Base-by-base conservation (phyloP, 1,139 yeast genomes). In the Torulaspora pretoriensis region DNA sequence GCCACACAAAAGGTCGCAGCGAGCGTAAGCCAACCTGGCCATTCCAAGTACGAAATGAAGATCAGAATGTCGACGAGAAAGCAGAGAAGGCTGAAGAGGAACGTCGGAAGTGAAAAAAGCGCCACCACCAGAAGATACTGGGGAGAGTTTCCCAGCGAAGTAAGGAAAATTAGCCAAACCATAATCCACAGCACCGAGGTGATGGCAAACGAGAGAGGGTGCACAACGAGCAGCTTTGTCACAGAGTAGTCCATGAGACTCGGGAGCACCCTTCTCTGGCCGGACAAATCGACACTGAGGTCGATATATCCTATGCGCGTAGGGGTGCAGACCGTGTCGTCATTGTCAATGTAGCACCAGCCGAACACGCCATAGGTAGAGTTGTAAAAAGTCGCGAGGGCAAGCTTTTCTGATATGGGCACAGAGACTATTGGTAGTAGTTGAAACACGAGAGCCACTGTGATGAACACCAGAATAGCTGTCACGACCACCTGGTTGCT, bases 351-450 rank as follows among this genome's bases (percentile, higher is more conserved):
- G 34, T 64, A 61, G 63, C 97, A 90, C 56, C 79, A 76, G 1
- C 97, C 97, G 69, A 88, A 85, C 1, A 88, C 89, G 1, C 97
- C 97, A 64, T 82, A 90, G 47, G 73, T 67, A 60, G 71, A 72
- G 39, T 74, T 76, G 19, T 69, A 68, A 53, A 68, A 77, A 6
- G 70, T 63, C 35, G 82, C 74, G 2, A 81, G 68, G 3, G 73
- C 61, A 30, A 80, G 67, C 9, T 56, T 49, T 2, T 60, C 56
- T 0, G 85, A 74, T 27, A 83, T 65, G 0, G 90, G 90, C 6
- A 76, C 83, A 0, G 87, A 48, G 9, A 56, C 45, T 3, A 55
- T 43, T 8, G 63, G 56, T 17, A 60, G 47, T 9, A 57, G 12
- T 32, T 59, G 61, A 26, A 57, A 55, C 7, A 55, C 46, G 27